Evolutionary conservation across 2,329 filamentous ascomycete species (phyloP).

Genomic region (Cladophialophora carrionii): DNA sequence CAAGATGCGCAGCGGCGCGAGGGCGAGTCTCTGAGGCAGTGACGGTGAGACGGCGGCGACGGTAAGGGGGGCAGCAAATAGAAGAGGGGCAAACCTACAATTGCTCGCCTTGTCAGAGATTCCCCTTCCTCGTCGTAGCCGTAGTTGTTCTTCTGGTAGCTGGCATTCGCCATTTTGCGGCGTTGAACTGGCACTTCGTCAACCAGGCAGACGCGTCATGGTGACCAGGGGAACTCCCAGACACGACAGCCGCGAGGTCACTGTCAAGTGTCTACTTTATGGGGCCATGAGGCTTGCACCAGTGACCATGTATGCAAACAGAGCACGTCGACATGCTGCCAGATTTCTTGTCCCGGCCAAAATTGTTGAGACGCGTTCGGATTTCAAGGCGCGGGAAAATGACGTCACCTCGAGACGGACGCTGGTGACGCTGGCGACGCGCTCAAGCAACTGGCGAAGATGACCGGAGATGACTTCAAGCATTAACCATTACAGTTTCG

Average conservation of each 20-base stretch:
- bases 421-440: not conserved
- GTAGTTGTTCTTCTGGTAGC: not conserved
- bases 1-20: constrained; percentile 58
- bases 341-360: not conserved
- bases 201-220: not conserved
- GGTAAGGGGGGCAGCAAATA: not conserved
- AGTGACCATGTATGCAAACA: not conserved
- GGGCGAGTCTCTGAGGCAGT: constrained; percentile 54
- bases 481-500: not conserved
- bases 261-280: not conserved
- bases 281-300: not conserved
- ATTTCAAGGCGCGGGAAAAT: not conserved
- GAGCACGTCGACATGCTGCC: not conserved
- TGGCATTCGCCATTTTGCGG: constrained; percentile 20
- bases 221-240: not conserved
- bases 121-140: constrained; percentile 16
- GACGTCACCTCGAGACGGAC: not conserved
- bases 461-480: not conserved
- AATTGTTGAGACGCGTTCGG: constrained; percentile 11
- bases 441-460: no score
- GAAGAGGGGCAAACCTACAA: constrained; percentile 17
- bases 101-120: constrained; percentile 23
- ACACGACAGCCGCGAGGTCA: not conserved
- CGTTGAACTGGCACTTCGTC: not conserved
- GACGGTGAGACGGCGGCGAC: not conserved